These are phyloP conservation scores for Lodderomyces parapsilosis DNA, from an alignment of 1,139 yeast species.

Conservation along the genomic window DNA sequence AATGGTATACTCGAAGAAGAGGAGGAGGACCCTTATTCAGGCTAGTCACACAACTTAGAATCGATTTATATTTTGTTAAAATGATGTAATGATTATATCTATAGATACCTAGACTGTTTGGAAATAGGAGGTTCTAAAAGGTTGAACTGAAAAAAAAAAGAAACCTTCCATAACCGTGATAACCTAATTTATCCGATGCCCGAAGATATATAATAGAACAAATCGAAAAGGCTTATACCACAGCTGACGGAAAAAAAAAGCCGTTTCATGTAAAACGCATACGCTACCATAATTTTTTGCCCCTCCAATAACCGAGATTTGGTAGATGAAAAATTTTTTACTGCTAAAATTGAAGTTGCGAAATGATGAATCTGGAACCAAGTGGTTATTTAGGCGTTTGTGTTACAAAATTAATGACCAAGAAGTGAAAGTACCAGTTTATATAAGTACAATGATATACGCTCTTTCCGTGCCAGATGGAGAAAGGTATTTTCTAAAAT, in stretches of 20 bases:
- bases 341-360: conserved; percentile 1
- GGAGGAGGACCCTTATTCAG: neutral
- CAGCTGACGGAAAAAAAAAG: neutral
- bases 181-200: conserved; percentile 1
- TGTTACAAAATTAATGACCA: neutral
- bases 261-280: neutral
- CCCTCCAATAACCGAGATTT: conserved; percentile 9
- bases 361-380: neutral
- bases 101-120: neutral
- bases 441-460: neutral
- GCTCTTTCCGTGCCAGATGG: neutral
- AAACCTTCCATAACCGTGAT: conserved; percentile 2
- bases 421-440: neutral
- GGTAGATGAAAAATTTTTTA: neutral
- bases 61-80: too few species aligned
- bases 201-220: too few species aligned
- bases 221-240: too few species aligned
- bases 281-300: neutral
- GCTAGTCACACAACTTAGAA: too few species aligned
- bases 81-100: too few species aligned
- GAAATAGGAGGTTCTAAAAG: too few species aligned
- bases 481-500: too few species aligned
- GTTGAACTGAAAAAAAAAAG: too few species aligned
- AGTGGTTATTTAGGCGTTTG: too few species aligned
- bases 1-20: conserved; percentile 7